Base-by-base conservation (phyloP, 164 flowering plant species). In the Liquidambar formosana region DNA sequence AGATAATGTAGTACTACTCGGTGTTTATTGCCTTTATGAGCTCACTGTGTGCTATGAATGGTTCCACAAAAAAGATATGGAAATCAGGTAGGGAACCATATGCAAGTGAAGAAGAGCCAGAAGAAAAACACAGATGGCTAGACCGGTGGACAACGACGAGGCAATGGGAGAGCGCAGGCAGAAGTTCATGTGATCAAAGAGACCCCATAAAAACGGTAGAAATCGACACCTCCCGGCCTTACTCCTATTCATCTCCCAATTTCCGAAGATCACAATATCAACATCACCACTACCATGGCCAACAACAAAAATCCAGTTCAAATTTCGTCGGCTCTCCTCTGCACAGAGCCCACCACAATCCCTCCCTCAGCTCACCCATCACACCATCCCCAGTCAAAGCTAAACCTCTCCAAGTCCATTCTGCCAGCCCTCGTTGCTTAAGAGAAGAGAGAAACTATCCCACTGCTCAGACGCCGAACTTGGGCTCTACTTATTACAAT, bases 391-490 rank as follows among this genome's bases (percentile, higher is more conserved):
- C 88, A 4, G 69, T 73, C 47, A 81, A 82, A 57, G n/a, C 86
- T 27, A 75, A 75, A 47, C 77, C 84, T n/a, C 44, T 82, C 10
- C 94, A 86, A 27, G 79, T 84, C 23, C 78, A 86, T 5, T 81
- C 94, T 0, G 82, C 87, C 0, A 92, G 97, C 79, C 93, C 95
- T 16, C 86, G 87, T 5, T 75, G 74, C 72, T 26, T 41, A 13
- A 82, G 73, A 69, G 90, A 79, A 72, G 88, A 82, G 8, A 81
- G 69, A 67, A 71, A 62, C 64, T 68, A 80, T 68, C 72, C 81
- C 10, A 69, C 78, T 18, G 75, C 82, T 27, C 81, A 81, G 33
- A 83, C 86, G 4, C 90, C 88, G 0, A 72, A 63, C 61, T 19
- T 73, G 18, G 54, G 78, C 19, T 76, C 80, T 8, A 62, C 57